phyloP scores from a whole-genome alignment of 495 filamentous ascomycete species.

The Penicillium cataractarum region DNA sequence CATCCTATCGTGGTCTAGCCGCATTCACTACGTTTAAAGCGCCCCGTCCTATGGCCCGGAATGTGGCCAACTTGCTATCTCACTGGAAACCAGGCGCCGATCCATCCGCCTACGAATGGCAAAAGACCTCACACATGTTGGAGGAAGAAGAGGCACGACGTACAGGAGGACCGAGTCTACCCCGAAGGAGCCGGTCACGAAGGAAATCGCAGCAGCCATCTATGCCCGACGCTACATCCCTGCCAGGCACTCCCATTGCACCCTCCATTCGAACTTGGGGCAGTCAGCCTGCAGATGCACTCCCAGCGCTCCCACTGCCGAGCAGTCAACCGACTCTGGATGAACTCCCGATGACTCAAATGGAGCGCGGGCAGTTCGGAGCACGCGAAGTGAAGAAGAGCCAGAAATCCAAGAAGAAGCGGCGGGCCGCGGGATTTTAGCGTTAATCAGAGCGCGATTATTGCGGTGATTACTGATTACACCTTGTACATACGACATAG shows the following conservation, averaged over 20 bases:
- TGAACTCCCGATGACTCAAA: conserved; percentile 44
- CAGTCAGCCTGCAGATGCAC: conserved; percentile 43
- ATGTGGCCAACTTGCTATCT: conserved; percentile 38
- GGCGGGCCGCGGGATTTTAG: conserved; percentile 49
- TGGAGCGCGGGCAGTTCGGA: conserved; percentile 46
- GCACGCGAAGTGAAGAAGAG: conserved; percentile 37
- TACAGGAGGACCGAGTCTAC: conserved; percentile 22
- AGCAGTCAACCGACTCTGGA: conserved; percentile 46
- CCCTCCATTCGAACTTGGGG: conserved; percentile 35
- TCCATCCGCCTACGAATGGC: conserved; percentile 46
- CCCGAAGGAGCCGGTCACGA: conserved; percentile 30
- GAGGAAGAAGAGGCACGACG: conserved; percentile 27
- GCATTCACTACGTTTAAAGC: conserved; percentile 35
- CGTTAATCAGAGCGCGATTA: not conserved
- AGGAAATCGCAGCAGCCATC: conserved; percentile 23
- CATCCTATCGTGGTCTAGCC: conserved; percentile 33
- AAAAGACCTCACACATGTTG: conserved; percentile 28
- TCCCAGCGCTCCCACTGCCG: conserved; percentile 21
- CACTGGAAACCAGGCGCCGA: conserved; percentile 47
- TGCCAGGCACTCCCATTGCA: conserved; percentile 31
- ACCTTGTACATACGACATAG: no score
- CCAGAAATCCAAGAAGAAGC: conserved; percentile 43
- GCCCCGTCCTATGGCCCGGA: conserved; percentile 29
- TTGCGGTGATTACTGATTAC: not conserved
- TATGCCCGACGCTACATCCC: conserved; percentile 23